phyloP scores from a whole-genome alignment of 2,329 filamentous ascomycete species.

The Venturia nashicola region DNA sequence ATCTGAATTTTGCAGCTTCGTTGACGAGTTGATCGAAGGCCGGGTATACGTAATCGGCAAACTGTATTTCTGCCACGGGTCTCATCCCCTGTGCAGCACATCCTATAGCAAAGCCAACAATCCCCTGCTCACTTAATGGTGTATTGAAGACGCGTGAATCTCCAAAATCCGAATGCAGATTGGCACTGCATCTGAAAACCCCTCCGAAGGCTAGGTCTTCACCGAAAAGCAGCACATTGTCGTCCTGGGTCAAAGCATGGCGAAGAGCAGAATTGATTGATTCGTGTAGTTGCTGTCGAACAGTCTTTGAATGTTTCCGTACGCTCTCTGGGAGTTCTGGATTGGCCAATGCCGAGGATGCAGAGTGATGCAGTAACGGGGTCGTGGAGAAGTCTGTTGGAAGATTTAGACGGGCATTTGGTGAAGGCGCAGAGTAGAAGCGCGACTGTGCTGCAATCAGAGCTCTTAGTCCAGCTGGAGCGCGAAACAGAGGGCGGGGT shows the following conservation, averaged over 20 bases:
- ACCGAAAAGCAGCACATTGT: conserved; percentile 81
- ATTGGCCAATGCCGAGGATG: conserved; percentile 57
- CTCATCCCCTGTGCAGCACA: conserved; percentile 83
- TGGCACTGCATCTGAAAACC: conserved; percentile 90
- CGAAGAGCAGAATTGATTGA: conserved; percentile 84
- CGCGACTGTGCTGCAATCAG: conserved; percentile 10
- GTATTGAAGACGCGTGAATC: conserved; percentile 91
- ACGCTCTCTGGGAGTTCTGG: conserved; percentile 57
- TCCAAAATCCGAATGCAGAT: conserved; percentile 77
- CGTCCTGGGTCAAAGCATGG: conserved; percentile 69
- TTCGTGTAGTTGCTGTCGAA: conserved; percentile 87
- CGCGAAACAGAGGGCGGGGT: not conserved
- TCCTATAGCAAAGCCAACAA: conserved; percentile 87
- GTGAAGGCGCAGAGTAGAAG: conserved; percentile 37
- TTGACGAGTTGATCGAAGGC: conserved; percentile 93
- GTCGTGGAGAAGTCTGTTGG: conserved; percentile 80
- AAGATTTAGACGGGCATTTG: conserved; percentile 59
- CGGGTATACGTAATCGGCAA: conserved; percentile 87
- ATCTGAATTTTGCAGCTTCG: conserved; percentile 80
- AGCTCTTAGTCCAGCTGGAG: conserved; percentile 2
- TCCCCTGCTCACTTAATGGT: conserved; percentile 84
- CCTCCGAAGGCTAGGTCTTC: conserved; percentile 97
- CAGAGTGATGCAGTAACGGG: conserved; percentile 66
- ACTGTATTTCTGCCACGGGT: conserved; percentile 88
- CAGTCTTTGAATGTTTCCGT: conserved; percentile 56